Conservation (phyloP, 306 rosid genomes). For the Carpinus fangiana region DNA sequence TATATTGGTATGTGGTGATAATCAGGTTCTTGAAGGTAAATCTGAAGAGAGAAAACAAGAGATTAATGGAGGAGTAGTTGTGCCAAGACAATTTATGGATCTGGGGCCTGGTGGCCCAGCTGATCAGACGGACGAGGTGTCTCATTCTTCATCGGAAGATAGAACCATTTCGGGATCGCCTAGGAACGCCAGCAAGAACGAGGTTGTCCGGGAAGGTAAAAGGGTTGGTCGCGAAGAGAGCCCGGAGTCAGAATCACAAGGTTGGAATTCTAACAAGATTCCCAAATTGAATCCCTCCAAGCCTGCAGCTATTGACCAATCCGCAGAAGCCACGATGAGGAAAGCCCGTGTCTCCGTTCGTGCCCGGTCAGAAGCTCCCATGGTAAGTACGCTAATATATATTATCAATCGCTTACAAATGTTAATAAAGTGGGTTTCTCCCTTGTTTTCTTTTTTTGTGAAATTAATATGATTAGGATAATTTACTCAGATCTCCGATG, state of each 20-base stretch:
- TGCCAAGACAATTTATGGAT: conserved; percentile 66
- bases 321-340: conserved; percentile 87
- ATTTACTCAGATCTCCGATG: conserved; percentile 78
- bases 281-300: conserved; percentile 43
- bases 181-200: conserved; percentile 35
- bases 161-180: conserved; percentile 73
- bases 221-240: conserved; percentile 64
- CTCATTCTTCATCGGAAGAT: conserved; percentile 73
- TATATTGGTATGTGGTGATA: not conserved
- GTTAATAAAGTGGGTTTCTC: not conserved
- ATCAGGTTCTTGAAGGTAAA: conserved; percentile 50
- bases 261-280: conserved; percentile 64
- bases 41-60: conserved; percentile 42
- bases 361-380: conserved; percentile 93
- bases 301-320: conserved; percentile 42
- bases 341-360: conserved; percentile 98
- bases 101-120: conserved; percentile 51
- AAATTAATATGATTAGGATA: not conserved
- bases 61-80: conserved; percentile 34
- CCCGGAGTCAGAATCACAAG: conserved; percentile 69
- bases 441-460: not conserved
- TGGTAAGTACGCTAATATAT: conserved; percentile 40
- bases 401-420: not conserved
- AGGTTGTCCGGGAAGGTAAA: conserved; percentile 42
- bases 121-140: conserved; percentile 39